A percentile compares a stretch with the other conserved stretches of the same genome.
Evolutionary conservation across 164 flowering plant species (phyloP).

Genomic region (Nymphaea thermarum): DNA sequence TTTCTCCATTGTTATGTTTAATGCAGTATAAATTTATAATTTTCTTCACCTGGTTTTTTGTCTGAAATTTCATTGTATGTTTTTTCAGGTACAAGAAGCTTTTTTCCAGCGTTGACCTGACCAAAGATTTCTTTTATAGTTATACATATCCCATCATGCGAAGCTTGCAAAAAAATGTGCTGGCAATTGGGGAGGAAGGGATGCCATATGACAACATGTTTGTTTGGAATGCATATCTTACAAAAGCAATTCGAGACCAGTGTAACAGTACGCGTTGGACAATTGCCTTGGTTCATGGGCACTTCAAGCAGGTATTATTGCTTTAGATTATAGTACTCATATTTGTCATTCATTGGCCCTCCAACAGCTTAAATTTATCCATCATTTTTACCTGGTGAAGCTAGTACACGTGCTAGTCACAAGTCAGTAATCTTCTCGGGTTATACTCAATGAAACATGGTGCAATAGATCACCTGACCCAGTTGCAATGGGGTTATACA

Average conservation of each 20-base stretch:
- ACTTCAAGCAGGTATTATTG: slow-evolving; percentile 76
- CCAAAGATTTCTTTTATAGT: slow-evolving; percentile 92
- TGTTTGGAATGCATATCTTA: slow-evolving; percentile 95
- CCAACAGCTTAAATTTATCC: no score
- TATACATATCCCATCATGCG: slow-evolving; percentile 96
- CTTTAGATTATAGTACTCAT: neutral
- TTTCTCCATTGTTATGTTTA: no score
- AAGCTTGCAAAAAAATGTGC: slow-evolving; percentile 78
- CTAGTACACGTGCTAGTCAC: no score
- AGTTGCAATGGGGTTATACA: no score
- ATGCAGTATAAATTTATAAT: no score
- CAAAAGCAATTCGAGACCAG: slow-evolving; percentile 68
- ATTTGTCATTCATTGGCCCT: neutral
- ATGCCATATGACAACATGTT: slow-evolving; percentile 87
- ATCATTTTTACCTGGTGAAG: no score
- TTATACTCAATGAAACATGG: no score
- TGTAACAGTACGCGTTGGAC: slow-evolving; percentile 92
- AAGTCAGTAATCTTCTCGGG: no score
- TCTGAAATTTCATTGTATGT: neutral
- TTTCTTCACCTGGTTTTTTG: no score
- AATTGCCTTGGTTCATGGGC: slow-evolving; percentile 88
- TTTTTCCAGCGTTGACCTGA: slow-evolving; percentile 88
- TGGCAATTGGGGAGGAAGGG: slow-evolving; percentile 47
- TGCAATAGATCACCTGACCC: no score
- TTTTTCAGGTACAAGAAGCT: slow-evolving; percentile 94